A percentile compares a stretch with the other conserved stretches of the same genome.
Evolutionary conservation across 1,284 basidiomycete genomes (phyloP).

Genomic region (Phylloboletellus chloephorus): DNA sequence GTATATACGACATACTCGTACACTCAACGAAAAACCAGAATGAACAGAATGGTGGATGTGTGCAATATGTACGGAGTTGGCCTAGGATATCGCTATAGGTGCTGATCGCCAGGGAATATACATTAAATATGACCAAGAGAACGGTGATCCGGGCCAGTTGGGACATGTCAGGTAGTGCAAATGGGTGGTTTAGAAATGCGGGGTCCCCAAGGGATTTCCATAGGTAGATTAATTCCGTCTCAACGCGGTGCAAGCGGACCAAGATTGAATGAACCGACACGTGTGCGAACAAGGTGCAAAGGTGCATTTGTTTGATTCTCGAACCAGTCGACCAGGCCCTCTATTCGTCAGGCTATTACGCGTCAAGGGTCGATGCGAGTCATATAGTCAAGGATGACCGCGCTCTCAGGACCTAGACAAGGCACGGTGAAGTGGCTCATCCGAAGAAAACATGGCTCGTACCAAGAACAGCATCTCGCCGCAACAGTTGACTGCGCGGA

Average conservation of each 20-base stretch:
- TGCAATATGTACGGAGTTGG: not conserved
- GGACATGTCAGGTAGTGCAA: no score
- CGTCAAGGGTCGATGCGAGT: not conserved
- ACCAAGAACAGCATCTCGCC: constrained; percentile 11
- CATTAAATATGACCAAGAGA: no score
- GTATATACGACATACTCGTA: constrained; percentile 9
- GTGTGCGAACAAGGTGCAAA: constrained; percentile 1
- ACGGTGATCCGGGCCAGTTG: no score
- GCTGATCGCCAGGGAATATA: no score
- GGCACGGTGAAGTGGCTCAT: constrained; percentile 10
- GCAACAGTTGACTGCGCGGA: constrained; percentile 1
- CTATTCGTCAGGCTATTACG: constrained; percentile 11
- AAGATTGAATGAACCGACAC: constrained; percentile 1
- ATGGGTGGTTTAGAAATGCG: no score
- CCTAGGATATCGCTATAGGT: no score
- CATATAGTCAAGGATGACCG: constrained; percentile 2
- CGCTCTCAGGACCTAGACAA: constrained; percentile 8
- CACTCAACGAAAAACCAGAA: constrained; percentile 2
- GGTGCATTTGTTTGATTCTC: constrained; percentile 6
- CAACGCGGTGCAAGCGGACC: constrained; percentile 1
- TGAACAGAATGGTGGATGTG: not conserved
- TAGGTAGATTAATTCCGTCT: not conserved
- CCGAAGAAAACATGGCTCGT: constrained; percentile 7
- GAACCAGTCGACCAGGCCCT: constrained; percentile 2
- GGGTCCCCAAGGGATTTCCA: not conserved